phyloP scores from a whole-genome alignment of 1,139 yeast genomes.

The Candida pseudocylindracea region DNA sequence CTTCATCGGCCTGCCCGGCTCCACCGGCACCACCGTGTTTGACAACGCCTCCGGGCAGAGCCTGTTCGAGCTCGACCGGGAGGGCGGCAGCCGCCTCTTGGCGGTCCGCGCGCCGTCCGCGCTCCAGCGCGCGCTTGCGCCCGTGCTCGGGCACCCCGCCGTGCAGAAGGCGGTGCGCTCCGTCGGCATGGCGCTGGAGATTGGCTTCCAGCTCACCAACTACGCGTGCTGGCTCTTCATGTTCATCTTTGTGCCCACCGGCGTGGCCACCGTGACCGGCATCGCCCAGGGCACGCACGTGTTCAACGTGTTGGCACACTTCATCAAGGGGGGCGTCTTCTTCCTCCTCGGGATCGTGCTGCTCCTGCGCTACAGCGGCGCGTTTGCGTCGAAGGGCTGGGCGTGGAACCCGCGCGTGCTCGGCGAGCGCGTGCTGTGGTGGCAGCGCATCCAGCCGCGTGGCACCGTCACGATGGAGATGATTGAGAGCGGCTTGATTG shows the following conservation, averaged over 20 bases:
- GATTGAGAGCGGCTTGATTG: conserved; percentile 55
- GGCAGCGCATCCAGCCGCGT: conserved; percentile 17
- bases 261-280: conserved; percentile 50
- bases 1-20: conserved; percentile 3
- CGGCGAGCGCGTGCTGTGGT: conserved; percentile 6
- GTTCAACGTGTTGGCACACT: conserved; percentile 78
- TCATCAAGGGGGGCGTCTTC: conserved; percentile 89
- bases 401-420: conserved; percentile 60
- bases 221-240: conserved; percentile 10
- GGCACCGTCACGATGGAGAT: conserved; percentile 67
- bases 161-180: too few species aligned
- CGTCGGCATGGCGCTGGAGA: too few species aligned
- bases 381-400: conserved; percentile 55
- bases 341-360: conserved; percentile 53
- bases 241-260: conserved; percentile 42
- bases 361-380: conserved; percentile 73
- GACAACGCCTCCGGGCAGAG: conserved; percentile 7
- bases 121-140: conserved; percentile 2
- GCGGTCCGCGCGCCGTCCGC: conserved; percentile 6
- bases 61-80: conserved; percentile 5
- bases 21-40: conserved; percentile 18
- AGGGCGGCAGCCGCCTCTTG: conserved; percentile 1
- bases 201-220: too few species aligned
- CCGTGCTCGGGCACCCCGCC: not conserved
- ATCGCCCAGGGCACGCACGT: conserved; percentile 46